These are phyloP conservation scores for Fusarium paranaense DNA, from an alignment of 2,329 filamentous ascomycete genomes.

Conservation along the genomic window DNA sequence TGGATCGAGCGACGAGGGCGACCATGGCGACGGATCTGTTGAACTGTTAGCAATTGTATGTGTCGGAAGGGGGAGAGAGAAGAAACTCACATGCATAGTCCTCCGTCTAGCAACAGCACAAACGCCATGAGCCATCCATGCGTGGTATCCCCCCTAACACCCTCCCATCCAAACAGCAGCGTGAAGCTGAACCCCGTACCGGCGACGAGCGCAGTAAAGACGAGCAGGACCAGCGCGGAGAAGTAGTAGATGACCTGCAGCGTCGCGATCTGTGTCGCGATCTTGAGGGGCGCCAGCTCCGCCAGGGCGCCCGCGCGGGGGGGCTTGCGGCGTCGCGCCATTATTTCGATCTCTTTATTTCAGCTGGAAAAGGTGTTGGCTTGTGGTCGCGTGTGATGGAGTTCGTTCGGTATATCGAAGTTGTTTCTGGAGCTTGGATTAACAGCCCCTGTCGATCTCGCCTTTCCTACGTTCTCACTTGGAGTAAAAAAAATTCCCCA, in stretches of 20 bases:
- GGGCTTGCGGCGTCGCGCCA: conserved; percentile 68
- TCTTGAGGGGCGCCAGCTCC: conserved; percentile 70
- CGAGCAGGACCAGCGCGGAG: conserved; percentile 62
- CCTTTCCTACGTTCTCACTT: background rate
- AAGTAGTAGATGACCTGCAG: conserved; percentile 69
- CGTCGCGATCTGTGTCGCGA: conserved; percentile 68
- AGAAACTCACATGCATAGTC: conserved; percentile 60
- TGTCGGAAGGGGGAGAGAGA: background rate
- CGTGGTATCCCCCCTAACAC: conserved; percentile 71
- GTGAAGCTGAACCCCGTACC: conserved; percentile 65
- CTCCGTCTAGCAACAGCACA: conserved; percentile 68
- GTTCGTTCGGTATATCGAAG: background rate
- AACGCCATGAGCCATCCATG: conserved; percentile 71
- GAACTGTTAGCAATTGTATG: conserved; percentile 14
- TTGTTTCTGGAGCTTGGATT: background rate
- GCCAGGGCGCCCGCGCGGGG: conserved; percentile 70
- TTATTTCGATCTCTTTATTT: conserved; percentile 35
- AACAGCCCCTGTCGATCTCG: background rate
- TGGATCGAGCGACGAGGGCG: conserved; percentile 85
- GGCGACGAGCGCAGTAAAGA: conserved; percentile 70
- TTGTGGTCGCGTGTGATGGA: background rate
- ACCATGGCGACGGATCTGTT: conserved; percentile 84
- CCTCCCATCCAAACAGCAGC: conserved; percentile 68
- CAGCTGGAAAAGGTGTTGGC: no score
- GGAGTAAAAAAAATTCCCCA: background rate